Percentiles rank a stretch among this genome's conserved stretches.
Conservation (phyloP, 2,329 filamentous ascomycete genomes). For the Nakataea oryzae region DNA sequence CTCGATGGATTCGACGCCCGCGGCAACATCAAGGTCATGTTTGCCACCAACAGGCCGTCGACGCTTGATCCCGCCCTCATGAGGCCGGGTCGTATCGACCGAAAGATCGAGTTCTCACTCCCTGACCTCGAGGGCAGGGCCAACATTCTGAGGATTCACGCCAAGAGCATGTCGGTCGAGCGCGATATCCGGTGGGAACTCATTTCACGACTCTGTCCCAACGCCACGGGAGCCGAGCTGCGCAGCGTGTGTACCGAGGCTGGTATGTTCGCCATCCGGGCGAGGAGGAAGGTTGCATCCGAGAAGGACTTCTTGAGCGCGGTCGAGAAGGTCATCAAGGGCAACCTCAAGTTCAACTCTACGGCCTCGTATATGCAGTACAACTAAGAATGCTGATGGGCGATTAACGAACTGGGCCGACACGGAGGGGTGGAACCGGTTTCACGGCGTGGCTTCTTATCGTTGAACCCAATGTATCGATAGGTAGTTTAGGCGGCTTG, state of each 20-base stretch:
- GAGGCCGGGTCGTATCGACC: conserved; percentile 91
- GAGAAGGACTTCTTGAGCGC: conserved; percentile 98
- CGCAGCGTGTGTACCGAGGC: conserved; percentile 96
- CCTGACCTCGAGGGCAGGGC: conserved; percentile 95
- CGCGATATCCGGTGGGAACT: conserved; percentile 98
- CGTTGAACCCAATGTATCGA: not conserved
- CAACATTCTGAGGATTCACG: conserved; percentile 96
- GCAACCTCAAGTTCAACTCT: conserved; percentile 98
- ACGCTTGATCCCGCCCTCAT: conserved; percentile 93
- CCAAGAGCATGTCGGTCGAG: conserved; percentile 99
- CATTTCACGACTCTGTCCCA: conserved; percentile 92
- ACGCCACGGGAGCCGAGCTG: conserved; percentile 91
- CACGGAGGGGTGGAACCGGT: not conserved
- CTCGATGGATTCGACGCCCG: conserved; percentile 97
- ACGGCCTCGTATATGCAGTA: conserved; percentile 98
- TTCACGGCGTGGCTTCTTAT: not conserved
- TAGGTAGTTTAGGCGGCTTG: not conserved
- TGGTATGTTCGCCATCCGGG: conserved; percentile 95
- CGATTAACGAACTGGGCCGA: not conserved
- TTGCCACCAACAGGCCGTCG: conserved; percentile 99
- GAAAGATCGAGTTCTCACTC: conserved; percentile 97
- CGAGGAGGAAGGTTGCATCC: conserved; percentile 89
- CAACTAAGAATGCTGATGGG: conserved; percentile 51
- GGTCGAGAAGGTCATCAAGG: conserved; percentile 99
- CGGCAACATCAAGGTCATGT: conserved; percentile 98